These are phyloP conservation scores for Euphorbia tirucalli DNA, from an alignment of 345 rosid species.

Conservation along the genomic window DNA sequence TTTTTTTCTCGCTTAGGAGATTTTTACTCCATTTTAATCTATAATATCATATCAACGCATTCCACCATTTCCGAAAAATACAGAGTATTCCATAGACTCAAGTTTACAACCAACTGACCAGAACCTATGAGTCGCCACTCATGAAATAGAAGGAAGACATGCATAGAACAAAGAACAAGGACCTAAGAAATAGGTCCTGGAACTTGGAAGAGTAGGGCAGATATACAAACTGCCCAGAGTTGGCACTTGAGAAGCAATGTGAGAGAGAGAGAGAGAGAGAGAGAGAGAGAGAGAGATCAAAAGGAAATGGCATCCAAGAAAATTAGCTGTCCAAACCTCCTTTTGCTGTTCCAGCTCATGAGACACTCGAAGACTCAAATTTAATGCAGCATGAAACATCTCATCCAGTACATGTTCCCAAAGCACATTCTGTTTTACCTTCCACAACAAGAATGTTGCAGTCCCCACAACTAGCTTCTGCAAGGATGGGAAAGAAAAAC, in stretches of 20 bases:
- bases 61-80: background rate
- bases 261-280: background rate
- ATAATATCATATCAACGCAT: background rate
- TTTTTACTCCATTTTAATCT: too few species aligned
- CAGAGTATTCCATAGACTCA: background rate
- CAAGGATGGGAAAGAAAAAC: slow-evolving; percentile 7
- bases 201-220: background rate
- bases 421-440: slow-evolving; percentile 49
- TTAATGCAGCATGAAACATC: slow-evolving; percentile 79
- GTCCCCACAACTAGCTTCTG: slow-evolving; percentile 57
- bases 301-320: background rate
- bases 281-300: background rate
- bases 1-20: background rate
- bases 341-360: slow-evolving; percentile 57
- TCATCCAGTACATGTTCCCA: slow-evolving; percentile 56
- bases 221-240: background rate
- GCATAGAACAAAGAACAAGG: background rate
- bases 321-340: slow-evolving; percentile 47
- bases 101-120: background rate
- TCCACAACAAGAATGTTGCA: slow-evolving; percentile 63
- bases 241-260: background rate
- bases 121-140: background rate
- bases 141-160: background rate
- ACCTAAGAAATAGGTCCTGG: background rate
- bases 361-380: slow-evolving; percentile 59